A percentile compares a stretch with the other conserved stretches of the same genome.
These are phyloP conservation scores for Persicaria maculosa DNA, from an alignment of 148 eudicot species.

Conservation along the genomic window DNA sequence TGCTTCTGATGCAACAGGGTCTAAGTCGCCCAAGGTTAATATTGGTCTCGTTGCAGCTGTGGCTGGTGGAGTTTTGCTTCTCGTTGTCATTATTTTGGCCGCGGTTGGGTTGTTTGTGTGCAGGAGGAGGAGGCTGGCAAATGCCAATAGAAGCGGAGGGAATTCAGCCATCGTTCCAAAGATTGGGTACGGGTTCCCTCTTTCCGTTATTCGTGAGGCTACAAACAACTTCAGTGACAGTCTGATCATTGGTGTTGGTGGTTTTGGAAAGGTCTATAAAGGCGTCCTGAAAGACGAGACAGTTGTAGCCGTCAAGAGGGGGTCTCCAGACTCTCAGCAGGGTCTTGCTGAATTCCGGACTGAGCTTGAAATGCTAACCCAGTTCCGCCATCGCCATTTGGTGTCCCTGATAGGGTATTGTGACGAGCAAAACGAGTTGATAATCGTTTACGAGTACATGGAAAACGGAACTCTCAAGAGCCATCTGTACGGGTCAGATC, in stretches of 20 bases:
- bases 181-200: conserved; percentile 61
- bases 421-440: conserved; percentile 88
- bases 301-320: conserved; percentile 84
- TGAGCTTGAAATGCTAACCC: conserved; percentile 86
- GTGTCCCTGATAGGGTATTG: conserved; percentile 92
- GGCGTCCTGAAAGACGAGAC: conserved; percentile 68
- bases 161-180: conserved; percentile 43
- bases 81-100: background rate
- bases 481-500: conserved; percentile 70
- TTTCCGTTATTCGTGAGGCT: conserved; percentile 58
- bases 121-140: conserved; percentile 29
- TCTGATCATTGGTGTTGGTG: conserved; percentile 80
- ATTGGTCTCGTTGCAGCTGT: conserved; percentile 51
- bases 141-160: conserved; percentile 37
- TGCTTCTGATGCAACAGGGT: conserved; percentile 13
- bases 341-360: conserved; percentile 84
- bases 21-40: conserved; percentile 31
- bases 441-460: conserved; percentile 89
- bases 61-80: conserved; percentile 30
- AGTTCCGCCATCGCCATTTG: conserved; percentile 83
- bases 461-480: conserved; percentile 85
- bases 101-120: conserved; percentile 30
- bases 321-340: conserved; percentile 89
- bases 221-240: conserved; percentile 76
- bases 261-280: conserved; percentile 87